Conservation (phyloP, 2,329 filamentous ascomycete species). For the Fusarium continuum region DNA sequence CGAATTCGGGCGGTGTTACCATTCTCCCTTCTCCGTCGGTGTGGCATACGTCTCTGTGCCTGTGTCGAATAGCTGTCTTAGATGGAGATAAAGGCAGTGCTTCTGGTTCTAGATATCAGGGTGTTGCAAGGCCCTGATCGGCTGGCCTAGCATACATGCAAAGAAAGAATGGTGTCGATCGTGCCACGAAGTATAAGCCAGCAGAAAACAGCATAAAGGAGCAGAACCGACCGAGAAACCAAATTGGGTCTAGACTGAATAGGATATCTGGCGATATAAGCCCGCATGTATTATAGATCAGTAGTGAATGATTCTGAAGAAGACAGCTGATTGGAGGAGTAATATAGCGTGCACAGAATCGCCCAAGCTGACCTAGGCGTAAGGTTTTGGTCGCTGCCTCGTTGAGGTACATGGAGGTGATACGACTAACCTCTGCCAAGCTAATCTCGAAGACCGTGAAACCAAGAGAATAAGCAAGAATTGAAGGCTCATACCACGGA, state of each 20-base stretch:
- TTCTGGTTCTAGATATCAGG: not conserved
- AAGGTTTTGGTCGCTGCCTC: conserved; percentile 18
- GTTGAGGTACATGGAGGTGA: conserved; percentile 30
- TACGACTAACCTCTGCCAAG: conserved; percentile 37
- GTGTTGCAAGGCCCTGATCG: not conserved
- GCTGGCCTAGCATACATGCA: not conserved
- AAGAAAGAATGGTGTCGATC: not conserved
- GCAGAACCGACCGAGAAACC: not conserved
- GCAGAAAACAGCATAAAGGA: not conserved
- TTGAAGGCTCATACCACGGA: conserved; percentile 27
- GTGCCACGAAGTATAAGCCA: not conserved
- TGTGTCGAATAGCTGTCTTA: conserved; percentile 19
- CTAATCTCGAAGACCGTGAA: conserved; percentile 44
- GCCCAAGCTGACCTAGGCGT: conserved; percentile 9
- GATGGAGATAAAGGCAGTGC: not conserved
- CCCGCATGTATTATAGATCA: not conserved
- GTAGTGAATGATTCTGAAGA: not conserved
- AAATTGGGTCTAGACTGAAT: not conserved
- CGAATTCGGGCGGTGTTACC: conserved; percentile 40
- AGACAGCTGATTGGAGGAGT: not conserved
- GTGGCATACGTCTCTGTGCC: conserved; percentile 30
- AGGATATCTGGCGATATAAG: not conserved
- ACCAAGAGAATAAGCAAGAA: conserved; percentile 33
- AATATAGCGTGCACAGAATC: not conserved
- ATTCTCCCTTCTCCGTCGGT: conserved; percentile 26